Evolutionary conservation across 2,329 filamentous ascomycete genomes (phyloP), one percentile per base, ranked within the genome.

Genomic region (Fusarium sulawesiense): DNA sequence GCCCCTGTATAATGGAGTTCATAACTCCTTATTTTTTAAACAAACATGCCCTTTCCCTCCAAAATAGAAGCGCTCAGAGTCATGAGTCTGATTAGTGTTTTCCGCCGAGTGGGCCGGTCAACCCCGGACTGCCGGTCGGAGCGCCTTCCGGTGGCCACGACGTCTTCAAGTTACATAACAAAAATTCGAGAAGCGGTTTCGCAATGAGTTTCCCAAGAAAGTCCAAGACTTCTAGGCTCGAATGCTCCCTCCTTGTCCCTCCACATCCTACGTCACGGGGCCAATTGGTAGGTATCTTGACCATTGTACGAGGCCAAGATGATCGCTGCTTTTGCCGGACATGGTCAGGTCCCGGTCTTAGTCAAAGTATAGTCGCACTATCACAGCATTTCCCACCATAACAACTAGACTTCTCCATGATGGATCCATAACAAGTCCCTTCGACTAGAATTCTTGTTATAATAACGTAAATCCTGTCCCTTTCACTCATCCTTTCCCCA

Each of bases 181-280:
- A 71, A 69, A 71, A 69, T 58, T 71, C 47, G 47, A 25, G 40
- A 53, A 53, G 68, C 51, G 51, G 64, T 70, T 65, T 70, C 68
- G 68, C 68, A 68, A 64, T 51, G 53, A 42, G 48, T 46, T 60
- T 42, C 50, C 53, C 57, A 54, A 49, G 56, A 23, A 50, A 13
- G 34, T 16, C 61, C 68, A 71, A 69, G 68, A 71, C 64, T 46
- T 59, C 55, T 30, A 29, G 46, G 44, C 29, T 57, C 32, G 25
- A 69, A 23, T 41, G 37, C 45, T 53, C 48, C 51, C 60, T 57
- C 59, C 56, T 56, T 69, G 64, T 58, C 60, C 60, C 68, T 71
- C 68, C 68, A 71, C 68, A 55, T 69, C 50, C 23, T 59, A 71
- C 68, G 68, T 71, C 68, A 71, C 64, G 69, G 32, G 50, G 55